A percentile compares a stretch with the other conserved stretches of the same genome.
Conservation (phyloP, 1,139 yeast species). For the Yamadazyma mexicana region DNA sequence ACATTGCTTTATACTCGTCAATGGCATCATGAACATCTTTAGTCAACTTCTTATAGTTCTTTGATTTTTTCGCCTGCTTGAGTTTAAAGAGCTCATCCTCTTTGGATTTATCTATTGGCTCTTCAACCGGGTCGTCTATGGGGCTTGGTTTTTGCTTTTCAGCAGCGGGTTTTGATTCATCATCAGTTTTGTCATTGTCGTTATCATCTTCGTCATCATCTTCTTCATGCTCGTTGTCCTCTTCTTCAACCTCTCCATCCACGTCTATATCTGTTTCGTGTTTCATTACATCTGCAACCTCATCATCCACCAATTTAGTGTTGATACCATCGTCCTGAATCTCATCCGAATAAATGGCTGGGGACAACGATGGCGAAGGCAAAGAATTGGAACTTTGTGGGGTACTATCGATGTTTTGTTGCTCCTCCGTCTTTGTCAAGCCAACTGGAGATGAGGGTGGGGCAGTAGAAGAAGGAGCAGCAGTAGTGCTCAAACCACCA, state of each 20-base stretch:
- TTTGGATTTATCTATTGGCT: conserved; percentile 2
- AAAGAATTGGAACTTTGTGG: conserved; percentile 8
- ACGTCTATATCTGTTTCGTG: neutral
- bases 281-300: neutral
- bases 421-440: neutral
- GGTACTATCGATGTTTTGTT: neutral
- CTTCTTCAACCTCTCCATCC: conserved; percentile 1
- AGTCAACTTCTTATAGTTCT: conserved; percentile 42
- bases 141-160: neutral
- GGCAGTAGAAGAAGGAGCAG: neutral
- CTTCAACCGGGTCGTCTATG: neutral
- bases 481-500: neutral
- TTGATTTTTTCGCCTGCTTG: conserved; percentile 24
- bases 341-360: conserved; percentile 1
- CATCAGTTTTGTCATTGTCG: conserved; percentile 3
- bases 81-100: conserved; percentile 8
- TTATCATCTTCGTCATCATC: conserved; percentile 6
- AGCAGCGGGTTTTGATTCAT: conserved; percentile 3
- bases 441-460: too few relatives aligned
- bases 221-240: conserved; percentile 3
- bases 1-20: conserved; percentile 66
- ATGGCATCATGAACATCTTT: conserved; percentile 71
- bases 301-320: neutral
- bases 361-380: conserved; percentile 13
- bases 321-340: conserved; percentile 2